phyloP scores from a whole-genome alignment of 495 filamentous ascomycete genomes.

The Penicillium atrosanguineum region DNA sequence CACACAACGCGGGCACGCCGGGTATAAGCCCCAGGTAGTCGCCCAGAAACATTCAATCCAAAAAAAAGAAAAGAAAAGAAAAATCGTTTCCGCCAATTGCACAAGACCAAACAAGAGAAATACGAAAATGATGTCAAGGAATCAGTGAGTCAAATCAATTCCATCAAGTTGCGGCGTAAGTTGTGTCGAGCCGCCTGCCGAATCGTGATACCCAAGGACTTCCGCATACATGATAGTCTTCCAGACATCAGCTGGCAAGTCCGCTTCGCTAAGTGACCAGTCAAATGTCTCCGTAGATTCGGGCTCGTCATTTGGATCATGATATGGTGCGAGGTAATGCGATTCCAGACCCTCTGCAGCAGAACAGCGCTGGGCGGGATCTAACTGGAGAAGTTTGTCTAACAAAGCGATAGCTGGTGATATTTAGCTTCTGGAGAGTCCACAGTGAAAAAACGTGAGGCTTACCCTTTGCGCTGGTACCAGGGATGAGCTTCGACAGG shows the following conservation, averaged over 20 bases:
- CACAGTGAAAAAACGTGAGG: conserved; percentile 10
- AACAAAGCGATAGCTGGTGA: conserved; percentile 77
- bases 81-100: neutral
- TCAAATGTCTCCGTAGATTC: conserved; percentile 93
- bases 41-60: neutral
- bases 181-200: neutral
- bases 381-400: conserved; percentile 94
- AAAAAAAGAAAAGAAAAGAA: no score
- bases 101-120: neutral
- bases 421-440: conserved; percentile 5
- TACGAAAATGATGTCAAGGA: neutral
- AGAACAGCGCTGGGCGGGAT: conserved; percentile 82
- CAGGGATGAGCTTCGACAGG: conserved; percentile 83
- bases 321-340: conserved; percentile 91
- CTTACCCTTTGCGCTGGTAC: conserved; percentile 75
- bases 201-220: conserved; percentile 93
- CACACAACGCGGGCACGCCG: neutral
- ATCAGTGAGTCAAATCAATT: conserved; percentile 17
- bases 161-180: conserved; percentile 2
- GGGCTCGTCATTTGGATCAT: conserved; percentile 94
- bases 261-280: conserved; percentile 97
- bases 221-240: conserved; percentile 99
- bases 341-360: conserved; percentile 79
- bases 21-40: neutral
- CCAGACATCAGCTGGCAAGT: conserved; percentile 95